phyloP scores from a whole-genome alignment of 1,284 basidiomycete genomes.

The Inonotus hispidus region DNA sequence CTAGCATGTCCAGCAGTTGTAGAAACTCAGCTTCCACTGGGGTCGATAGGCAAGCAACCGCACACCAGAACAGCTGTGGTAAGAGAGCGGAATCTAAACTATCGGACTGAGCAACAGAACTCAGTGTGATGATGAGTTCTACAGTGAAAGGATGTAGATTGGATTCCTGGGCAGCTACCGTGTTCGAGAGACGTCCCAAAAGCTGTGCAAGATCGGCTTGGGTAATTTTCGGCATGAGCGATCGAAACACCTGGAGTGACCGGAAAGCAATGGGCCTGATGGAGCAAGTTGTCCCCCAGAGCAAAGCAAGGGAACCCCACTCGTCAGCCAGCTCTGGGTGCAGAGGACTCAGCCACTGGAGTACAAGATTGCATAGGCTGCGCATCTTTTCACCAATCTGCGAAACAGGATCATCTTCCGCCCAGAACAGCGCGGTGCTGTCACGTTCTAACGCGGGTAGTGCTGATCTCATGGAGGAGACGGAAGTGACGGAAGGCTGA shows the following conservation, averaged over 20 bases:
- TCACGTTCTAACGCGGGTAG: slow-evolving; percentile 57
- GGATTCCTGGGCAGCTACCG: slow-evolving; percentile 70
- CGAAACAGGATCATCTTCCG: slow-evolving; percentile 54
- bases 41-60: slow-evolving; percentile 77
- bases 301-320: slow-evolving; percentile 79
- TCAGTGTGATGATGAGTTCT: slow-evolving; percentile 80
- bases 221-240: slow-evolving; percentile 70
- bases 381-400: slow-evolving; percentile 65
- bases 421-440: slow-evolving; percentile 62
- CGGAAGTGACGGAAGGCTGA: slow-evolving; percentile 41
- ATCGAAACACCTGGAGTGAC: slow-evolving; percentile 87
- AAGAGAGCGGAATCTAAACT: slow-evolving; percentile 58
- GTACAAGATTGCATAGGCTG: slow-evolving; percentile 57
- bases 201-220: slow-evolving; percentile 75
- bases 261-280: slow-evolving; percentile 85
- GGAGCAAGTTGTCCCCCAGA: slow-evolving; percentile 85
- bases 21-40: slow-evolving; percentile 80
- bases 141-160: slow-evolving; percentile 80
- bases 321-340: slow-evolving; percentile 63
- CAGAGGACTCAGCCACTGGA: slow-evolving; percentile 67
- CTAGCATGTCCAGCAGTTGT: slow-evolving; percentile 65
- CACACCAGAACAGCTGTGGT: slow-evolving; percentile 87
- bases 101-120: slow-evolving; percentile 54
- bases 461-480: slow-evolving; percentile 43
- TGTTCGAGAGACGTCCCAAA: slow-evolving; percentile 81